A percentile compares a stretch with the other conserved stretches of the same genome.
phyloP scores from a whole-genome alignment of 2,329 filamentous ascomycete species.

The Stagonosporopsis rhizophila region DNA sequence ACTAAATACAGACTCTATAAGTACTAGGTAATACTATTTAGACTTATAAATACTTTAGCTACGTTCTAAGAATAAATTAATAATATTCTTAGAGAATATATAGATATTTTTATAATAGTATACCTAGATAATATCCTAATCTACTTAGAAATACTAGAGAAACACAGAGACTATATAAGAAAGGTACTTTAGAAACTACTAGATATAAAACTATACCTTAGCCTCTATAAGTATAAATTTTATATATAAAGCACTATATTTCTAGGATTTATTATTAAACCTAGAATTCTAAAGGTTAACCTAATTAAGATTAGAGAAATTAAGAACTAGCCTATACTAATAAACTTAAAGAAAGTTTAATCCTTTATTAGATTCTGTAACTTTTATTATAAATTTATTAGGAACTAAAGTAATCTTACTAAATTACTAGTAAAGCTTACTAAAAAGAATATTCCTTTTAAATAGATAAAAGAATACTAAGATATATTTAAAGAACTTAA shows the following conservation, averaged over 20 bases:
- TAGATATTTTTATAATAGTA: background rate
- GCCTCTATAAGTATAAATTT: slow-evolving; percentile 1
- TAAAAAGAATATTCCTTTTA: background rate
- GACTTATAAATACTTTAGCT: background rate
- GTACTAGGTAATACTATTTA: background rate
- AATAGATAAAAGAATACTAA: background rate
- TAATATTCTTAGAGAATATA: background rate
- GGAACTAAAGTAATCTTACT: background rate
- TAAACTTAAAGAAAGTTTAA: background rate
- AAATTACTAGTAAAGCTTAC: background rate
- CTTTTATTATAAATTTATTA: slow-evolving; percentile 6
- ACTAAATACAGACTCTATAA: background rate
- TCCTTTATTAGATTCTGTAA: slow-evolving; percentile 5
- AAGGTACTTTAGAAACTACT: background rate
- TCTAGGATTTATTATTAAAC: background rate
- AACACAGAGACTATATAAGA: background rate
- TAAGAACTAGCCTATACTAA: background rate
- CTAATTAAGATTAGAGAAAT: background rate
- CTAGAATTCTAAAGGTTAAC: background rate
- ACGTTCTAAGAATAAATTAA: background rate
- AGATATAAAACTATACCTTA: background rate
- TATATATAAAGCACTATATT: background rate
- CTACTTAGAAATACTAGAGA: background rate
- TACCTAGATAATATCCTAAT: background rate
- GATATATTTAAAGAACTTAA: background rate